Evolutionary conservation across 2,329 filamentous ascomycete genomes (phyloP), one percentile per base, ranked within the genome.

Genomic region (Acrocalymma vagum): DNA sequence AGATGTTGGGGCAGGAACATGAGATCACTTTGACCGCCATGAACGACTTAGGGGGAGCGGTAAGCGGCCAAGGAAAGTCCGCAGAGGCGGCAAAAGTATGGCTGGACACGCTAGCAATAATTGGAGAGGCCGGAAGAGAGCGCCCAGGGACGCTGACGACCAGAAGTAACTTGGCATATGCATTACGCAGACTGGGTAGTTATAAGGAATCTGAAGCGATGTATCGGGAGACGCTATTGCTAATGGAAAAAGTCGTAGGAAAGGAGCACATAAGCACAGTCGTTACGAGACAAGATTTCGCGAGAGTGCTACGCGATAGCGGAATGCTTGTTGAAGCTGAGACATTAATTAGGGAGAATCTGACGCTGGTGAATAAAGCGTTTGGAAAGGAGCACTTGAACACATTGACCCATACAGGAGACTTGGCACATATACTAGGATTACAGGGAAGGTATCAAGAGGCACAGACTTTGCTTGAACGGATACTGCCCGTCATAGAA

Each of bases 1-100:
- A 47, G 18, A 31, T 39, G 24, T 36, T 50, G 9, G 45, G 30
- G 25, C 35, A 45, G 29, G 29, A 51, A 26, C 38, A 58, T 26
- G 26, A 42, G 15, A 53, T 32, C 4, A 44, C 32, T 32, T 22
- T 42, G 15, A 37, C 11, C 2, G 38, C 15, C 27, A 28, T 38
- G 21, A 37, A 13, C 14, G 14, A 32, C 2, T 3, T 42, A 14
- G 39, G 3, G 23, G 9, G 5, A 11, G 21, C 32, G 27, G 20
- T 42, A n/a, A 29, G 18, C 4, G 5, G n/a, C n/a, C n/a, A n/a
- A n/a, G n/a, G n/a, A n/a, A 34, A 6, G n/a, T 26, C 4, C 18
- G 21, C 20, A 34, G 31, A 34, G 14, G 31, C 22, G 3, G 30
- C 22, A 17, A 6, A 13, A 9, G 14, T 33, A 13, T 9, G 28